Evolutionary conservation across 2,329 filamentous ascomycete species (phyloP).

Genomic region (Zarea fungicola): DNA sequence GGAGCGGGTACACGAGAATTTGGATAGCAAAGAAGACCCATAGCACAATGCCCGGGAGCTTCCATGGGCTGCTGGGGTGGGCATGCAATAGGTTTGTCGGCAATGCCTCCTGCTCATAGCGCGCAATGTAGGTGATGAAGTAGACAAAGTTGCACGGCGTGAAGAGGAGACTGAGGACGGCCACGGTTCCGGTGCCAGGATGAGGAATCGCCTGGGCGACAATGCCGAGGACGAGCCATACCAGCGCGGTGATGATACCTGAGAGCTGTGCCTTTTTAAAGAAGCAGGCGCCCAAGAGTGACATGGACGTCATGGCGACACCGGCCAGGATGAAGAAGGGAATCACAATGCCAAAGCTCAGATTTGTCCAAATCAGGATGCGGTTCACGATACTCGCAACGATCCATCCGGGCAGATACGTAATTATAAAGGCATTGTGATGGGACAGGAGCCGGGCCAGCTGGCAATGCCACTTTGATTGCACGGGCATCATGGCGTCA

Average conservation of each 20-base stretch:
- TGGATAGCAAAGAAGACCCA: constrained; percentile 72
- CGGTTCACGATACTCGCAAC: constrained; percentile 34
- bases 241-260: constrained; percentile 67
- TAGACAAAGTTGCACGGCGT: constrained; percentile 79
- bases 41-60: constrained; percentile 62
- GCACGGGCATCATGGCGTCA: constrained; percentile 67
- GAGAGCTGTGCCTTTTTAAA: constrained; percentile 79
- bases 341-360: constrained; percentile 57
- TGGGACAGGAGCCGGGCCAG: constrained; percentile 46
- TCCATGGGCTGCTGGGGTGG: constrained; percentile 58
- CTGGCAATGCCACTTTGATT: constrained; percentile 44
- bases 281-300: constrained; percentile 69
- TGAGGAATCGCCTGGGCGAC: constrained; percentile 67
- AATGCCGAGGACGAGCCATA: constrained; percentile 67
- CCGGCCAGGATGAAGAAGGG: constrained; percentile 70
- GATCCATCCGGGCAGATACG: constrained; percentile 47
- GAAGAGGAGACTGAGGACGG: constrained; percentile 68
- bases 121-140: constrained; percentile 66
- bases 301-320: constrained; percentile 66
- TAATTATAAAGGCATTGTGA: constrained; percentile 61
- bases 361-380: constrained; percentile 31
- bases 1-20: constrained; percentile 60
- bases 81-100: constrained; percentile 54
- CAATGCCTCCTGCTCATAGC: constrained; percentile 59
- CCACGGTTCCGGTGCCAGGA: constrained; percentile 55